Evolutionary conservation across 495 filamentous ascomycete species (phyloP).

Genomic region (Penicillium goetzii): DNA sequence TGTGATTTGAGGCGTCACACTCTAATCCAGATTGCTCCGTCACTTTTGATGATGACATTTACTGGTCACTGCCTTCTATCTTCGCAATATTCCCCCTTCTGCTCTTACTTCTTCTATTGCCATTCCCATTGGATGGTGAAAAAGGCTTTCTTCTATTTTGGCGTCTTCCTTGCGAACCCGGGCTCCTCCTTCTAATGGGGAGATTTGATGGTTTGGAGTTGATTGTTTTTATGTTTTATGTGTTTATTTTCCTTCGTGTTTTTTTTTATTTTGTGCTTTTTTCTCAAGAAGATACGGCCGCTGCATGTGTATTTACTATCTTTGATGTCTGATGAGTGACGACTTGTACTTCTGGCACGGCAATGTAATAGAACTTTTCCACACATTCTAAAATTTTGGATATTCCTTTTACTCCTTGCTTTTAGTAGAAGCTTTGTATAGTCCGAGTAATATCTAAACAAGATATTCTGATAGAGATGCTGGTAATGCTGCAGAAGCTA

Average conservation of each 20-base stretch:
- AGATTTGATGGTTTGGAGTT: slow-evolving; percentile 28
- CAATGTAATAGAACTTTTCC: slow-evolving; percentile 32
- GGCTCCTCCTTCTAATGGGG: slow-evolving; percentile 13
- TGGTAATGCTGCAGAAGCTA: not conserved
- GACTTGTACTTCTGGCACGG: slow-evolving; percentile 35
- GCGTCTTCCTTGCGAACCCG: slow-evolving; percentile 21
- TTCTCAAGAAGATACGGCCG: slow-evolving; percentile 26
- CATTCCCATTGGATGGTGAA: slow-evolving; percentile 11
- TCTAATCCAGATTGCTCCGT: slow-evolving; percentile 30
- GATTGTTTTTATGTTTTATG: slow-evolving; percentile 21
- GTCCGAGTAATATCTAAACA: not conserved
- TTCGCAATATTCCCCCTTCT: slow-evolving; percentile 16
- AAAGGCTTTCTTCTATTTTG: slow-evolving; percentile 18
- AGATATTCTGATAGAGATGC: not conserved
- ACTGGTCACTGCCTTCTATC: not conserved
- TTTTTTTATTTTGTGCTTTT: slow-evolving; percentile 20
- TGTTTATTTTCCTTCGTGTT: slow-evolving; percentile 23
- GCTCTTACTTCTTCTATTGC: slow-evolving; percentile 13
- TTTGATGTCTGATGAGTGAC: slow-evolving; percentile 38
- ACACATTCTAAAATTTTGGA: slow-evolving; percentile 21
- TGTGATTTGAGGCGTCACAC: slow-evolving; percentile 54
- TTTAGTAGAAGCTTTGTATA: not conserved
- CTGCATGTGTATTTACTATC: slow-evolving; percentile 35
- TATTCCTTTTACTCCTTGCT: slow-evolving; percentile 14
- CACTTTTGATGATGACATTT: slow-evolving; percentile 5